phyloP scores from a whole-genome alignment of 179 eudicot genomes.

The Drosera spatulata region DNA sequence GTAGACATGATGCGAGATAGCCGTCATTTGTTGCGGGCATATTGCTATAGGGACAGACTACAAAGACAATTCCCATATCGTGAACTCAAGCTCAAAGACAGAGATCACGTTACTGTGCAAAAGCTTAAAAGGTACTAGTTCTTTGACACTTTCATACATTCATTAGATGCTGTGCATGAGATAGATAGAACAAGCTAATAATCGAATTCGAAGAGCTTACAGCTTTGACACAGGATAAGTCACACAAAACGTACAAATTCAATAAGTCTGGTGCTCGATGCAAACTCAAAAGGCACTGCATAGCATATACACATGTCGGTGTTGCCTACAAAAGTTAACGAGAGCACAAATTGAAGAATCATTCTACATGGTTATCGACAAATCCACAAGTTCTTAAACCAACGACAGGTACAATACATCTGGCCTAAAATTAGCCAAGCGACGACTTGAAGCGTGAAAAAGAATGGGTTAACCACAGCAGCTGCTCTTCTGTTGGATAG shows the following conservation, averaged over 20 bases:
- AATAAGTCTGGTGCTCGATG: too few relatives aligned
- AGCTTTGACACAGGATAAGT: too few relatives aligned
- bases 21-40: too few relatives aligned
- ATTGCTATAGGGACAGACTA: too few relatives aligned
- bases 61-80: too few relatives aligned
- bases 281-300: not conserved
- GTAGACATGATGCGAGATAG: too few relatives aligned
- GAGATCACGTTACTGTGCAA: too few relatives aligned
- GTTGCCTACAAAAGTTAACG: not conserved
- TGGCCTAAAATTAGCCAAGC: not conserved
- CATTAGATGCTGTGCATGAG: not conserved
- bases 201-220: too few relatives aligned
- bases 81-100: too few relatives aligned
- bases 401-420: not conserved
- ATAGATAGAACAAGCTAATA: not conserved
- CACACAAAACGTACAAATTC: not conserved
- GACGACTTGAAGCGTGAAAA: not conserved
- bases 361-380: too few relatives aligned
- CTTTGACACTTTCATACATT: not conserved
- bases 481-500: conserved; percentile 10
- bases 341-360: not conserved
- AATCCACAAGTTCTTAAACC: not conserved
- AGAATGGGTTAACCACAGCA: conserved; percentile 8
- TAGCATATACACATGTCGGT: not conserved
- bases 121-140: too few relatives aligned